Base-by-base conservation (phyloP, 2,329 filamentous ascomycete species). In the Fusarium sp. region DNA sequence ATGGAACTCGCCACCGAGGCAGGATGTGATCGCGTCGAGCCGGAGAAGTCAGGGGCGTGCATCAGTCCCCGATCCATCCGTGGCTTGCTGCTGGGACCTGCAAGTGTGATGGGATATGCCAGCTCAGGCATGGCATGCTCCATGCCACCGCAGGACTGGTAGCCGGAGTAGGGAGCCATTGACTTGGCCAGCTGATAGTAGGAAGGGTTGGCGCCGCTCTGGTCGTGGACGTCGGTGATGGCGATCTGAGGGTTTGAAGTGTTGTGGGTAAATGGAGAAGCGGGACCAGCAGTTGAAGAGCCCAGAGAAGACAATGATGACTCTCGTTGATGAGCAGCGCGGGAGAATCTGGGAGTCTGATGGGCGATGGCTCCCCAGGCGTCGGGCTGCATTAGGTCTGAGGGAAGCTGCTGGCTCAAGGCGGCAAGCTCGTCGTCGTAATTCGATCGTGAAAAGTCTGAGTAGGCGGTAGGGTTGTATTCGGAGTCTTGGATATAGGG, bases 221-320 rank as follows among this genome's bases (percentile, higher is more conserved):
- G 72, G 64, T 90, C 89, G 62, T 82, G 83, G 16, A 78, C 81
- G 71, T 90, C 88, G 53, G 83, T 85, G 16, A 89, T 81, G 27
- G 88, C 87, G 58, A 92, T 89, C 10, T 90, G 88, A 3, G 89
- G 89, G 69, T 90, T 89, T 40, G 88, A 85, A 2, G 84, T 87
- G 76, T 84, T 89, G 66, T 86, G 83, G 42, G 85, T 86, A 78
- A 85, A 91, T 5, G 90, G 89, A 20, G 90, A 92, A 0, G 86
- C 84, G 20, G 90, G 90, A n/a, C 87, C 88, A 38, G 87, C 85
- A 0, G 69, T 71, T 2, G 89, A 91, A 27, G 90, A 91, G 12
- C 88, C 89, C 44, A 91, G 76, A 0, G 90, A 91, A 0, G 90
- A 91, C 40, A 90, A 81, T 8, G 89, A 91, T 3, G 89, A 89